A percentile compares a stretch with the other conserved stretches of the same genome.
Conservation (phyloP, 2,329 filamentous ascomycete genomes). For the Apiospora aurea region DNA sequence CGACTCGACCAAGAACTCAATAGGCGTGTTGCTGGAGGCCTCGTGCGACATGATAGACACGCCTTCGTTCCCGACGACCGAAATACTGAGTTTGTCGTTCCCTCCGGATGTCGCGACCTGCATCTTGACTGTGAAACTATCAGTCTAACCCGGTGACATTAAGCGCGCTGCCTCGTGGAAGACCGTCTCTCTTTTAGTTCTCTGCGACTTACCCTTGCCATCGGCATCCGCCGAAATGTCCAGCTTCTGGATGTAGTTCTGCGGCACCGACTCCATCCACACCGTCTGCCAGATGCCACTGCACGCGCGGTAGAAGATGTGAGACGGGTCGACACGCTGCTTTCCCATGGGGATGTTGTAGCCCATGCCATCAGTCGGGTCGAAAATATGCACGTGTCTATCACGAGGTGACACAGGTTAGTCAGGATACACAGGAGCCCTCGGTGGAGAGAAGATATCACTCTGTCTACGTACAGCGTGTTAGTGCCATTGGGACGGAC, state of each 20-base stretch:
- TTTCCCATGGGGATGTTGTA: slow-evolving; percentile 71
- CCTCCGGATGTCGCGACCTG: slow-evolving; percentile 57
- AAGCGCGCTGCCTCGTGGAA: neutral
- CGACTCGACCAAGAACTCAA: slow-evolving; percentile 61
- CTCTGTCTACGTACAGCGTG: slow-evolving; percentile 53
- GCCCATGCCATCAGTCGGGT: slow-evolving; percentile 65
- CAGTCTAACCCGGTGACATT: neutral
- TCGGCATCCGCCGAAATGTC: slow-evolving; percentile 65
- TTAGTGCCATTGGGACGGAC: slow-evolving; percentile 54
- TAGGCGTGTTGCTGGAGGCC: slow-evolving; percentile 55
- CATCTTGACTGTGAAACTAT: slow-evolving; percentile 54
- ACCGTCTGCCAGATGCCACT: slow-evolving; percentile 79
- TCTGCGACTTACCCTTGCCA: slow-evolving; percentile 51
- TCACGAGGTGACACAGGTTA: neutral
- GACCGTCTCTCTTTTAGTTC: neutral
- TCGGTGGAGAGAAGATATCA: neutral
- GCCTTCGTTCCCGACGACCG: slow-evolving; percentile 46
- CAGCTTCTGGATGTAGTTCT: slow-evolving; percentile 63
- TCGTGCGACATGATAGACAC: slow-evolving; percentile 51
- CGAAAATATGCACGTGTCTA: slow-evolving; percentile 70
- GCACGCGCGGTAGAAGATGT: slow-evolving; percentile 75
- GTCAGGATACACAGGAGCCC: neutral
- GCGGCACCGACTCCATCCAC: slow-evolving; percentile 71
- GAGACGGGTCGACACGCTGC: slow-evolving; percentile 61
- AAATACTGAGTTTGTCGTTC: slow-evolving; percentile 44